Percentiles rank a stretch among this genome's conserved stretches.
Evolutionary conservation across 768 basidiomycete genomes (phyloP).

Genomic region (Cystobasidiopsis lactophilus): DNA sequence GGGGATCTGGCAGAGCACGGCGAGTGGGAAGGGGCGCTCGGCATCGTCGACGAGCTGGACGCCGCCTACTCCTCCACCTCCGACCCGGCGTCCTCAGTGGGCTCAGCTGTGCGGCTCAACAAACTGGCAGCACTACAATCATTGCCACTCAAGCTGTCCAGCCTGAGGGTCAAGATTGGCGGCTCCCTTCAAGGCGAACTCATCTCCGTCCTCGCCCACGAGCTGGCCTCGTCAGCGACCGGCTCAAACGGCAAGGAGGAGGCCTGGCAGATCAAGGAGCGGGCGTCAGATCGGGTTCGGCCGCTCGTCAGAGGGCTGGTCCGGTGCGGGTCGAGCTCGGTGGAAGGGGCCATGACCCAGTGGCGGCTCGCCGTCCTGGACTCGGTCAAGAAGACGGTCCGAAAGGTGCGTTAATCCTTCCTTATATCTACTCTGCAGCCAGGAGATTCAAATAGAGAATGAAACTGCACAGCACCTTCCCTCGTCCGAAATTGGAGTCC

Average conservation of each 20-base stretch:
- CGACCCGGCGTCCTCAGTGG: background rate
- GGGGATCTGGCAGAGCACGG: constrained; percentile 65
- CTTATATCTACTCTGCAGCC: no score
- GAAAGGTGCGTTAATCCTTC: constrained; percentile 41
- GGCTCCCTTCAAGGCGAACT: constrained; percentile 54
- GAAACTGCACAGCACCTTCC: no score
- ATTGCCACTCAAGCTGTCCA: constrained; percentile 49
- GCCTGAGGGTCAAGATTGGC: constrained; percentile 51
- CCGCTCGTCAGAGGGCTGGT: constrained; percentile 59
- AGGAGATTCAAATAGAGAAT: no score
- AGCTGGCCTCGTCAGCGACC: constrained; percentile 27
- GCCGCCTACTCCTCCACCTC: constrained; percentile 13
- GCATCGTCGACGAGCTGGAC: constrained; percentile 46
- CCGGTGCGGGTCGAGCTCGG: constrained; percentile 25
- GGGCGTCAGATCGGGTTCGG: constrained; percentile 26
- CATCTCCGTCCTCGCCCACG: constrained; percentile 43
- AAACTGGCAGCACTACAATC: constrained; percentile 49
- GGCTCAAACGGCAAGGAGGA: background rate
- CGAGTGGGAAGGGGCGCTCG: constrained; percentile 69
- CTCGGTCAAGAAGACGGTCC: constrained; percentile 37
- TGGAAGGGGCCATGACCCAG: constrained; percentile 19
- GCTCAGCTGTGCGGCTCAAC: constrained; percentile 28
- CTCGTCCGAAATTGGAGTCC: no score
- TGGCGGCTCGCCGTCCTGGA: constrained; percentile 23
- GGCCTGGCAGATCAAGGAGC: constrained; percentile 1